Evolutionary conservation across 768 basidiomycete genomes (phyloP).

Genomic region (Podaxis pistillaris): DNA sequence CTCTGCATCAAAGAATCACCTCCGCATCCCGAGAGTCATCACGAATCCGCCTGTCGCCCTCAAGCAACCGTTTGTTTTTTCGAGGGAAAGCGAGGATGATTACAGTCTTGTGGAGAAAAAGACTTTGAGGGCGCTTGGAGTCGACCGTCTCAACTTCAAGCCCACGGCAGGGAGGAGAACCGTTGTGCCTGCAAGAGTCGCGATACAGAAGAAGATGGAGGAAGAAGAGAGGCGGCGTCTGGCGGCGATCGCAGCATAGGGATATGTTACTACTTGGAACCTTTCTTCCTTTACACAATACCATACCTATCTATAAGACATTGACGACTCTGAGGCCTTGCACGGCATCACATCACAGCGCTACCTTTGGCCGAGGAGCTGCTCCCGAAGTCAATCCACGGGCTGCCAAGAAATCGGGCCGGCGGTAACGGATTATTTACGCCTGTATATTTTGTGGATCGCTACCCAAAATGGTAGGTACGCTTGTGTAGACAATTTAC

Average conservation of each 20-base stretch:
- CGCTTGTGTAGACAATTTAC: slow-evolving; percentile 1
- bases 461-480: slow-evolving; percentile 12
- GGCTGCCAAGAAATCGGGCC: not conserved
- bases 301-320: not conserved
- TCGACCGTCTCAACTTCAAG: slow-evolving; percentile 43
- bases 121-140: slow-evolving; percentile 53
- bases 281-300: too few species aligned
- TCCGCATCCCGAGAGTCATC: slow-evolving; percentile 56
- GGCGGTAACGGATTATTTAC: slow-evolving; percentile 23
- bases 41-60: slow-evolving; percentile 64
- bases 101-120: slow-evolving; percentile 60
- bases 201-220: slow-evolving; percentile 44
- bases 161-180: slow-evolving; percentile 45
- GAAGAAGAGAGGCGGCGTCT: slow-evolving; percentile 47
- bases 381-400: too few species aligned
- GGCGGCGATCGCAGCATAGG: slow-evolving; percentile 15
- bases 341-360: too few species aligned
- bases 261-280: not conserved
- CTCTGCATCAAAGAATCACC: slow-evolving; percentile 58
- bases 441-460: slow-evolving; percentile 15
- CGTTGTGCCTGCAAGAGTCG: slow-evolving; percentile 46
- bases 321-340: not conserved
- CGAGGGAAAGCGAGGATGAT: slow-evolving; percentile 39
- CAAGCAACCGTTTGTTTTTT: slow-evolving; percentile 53
- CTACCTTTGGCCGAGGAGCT: too few species aligned